Conservation (phyloP, 2,329 filamentous ascomycete genomes). For the Setomelanomma holmii region DNA sequence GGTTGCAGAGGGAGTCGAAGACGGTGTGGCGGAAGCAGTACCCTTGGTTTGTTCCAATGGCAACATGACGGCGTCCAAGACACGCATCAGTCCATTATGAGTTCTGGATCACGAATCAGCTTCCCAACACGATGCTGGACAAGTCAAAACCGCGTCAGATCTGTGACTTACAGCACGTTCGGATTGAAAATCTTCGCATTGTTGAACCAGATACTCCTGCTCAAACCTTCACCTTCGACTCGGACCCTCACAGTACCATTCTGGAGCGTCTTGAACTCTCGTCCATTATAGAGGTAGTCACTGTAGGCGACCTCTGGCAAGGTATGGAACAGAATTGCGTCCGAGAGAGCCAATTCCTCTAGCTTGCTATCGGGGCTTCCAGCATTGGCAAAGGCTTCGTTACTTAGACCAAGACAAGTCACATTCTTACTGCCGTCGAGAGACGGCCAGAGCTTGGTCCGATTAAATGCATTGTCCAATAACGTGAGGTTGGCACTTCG, state of each 20-base stretch:
- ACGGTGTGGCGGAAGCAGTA: conserved; percentile 11
- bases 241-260: conserved; percentile 25
- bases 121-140: too few species aligned
- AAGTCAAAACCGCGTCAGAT: not conserved
- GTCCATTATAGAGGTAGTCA: conserved; percentile 26
- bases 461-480: conserved; percentile 26
- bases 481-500: conserved; percentile 16
- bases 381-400: conserved; percentile 21
- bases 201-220: conserved; percentile 27
- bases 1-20: conserved; percentile 13
- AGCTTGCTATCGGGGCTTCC: conserved; percentile 18
- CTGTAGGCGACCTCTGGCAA: conserved; percentile 24
- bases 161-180: conserved; percentile 28
- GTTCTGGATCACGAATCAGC: conserved; percentile 12
- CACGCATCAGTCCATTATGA: conserved; percentile 29
- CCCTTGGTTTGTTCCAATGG: conserved; percentile 22
- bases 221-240: conserved; percentile 16
- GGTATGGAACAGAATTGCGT: conserved; percentile 24
- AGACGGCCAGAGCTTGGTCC: conserved; percentile 18
- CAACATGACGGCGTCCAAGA: conserved; percentile 28
- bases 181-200: conserved; percentile 30
- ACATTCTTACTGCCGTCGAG: conserved; percentile 25
- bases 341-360: conserved; percentile 11
- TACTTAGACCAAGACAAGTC: conserved; percentile 26
- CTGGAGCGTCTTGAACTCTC: conserved; percentile 25